A percentile compares a stretch with the other conserved stretches of the same genome.
Evolutionary conservation across 1,139 yeast genomes (phyloP).

Genomic region (Saccharomycopsis phalli): DNA sequence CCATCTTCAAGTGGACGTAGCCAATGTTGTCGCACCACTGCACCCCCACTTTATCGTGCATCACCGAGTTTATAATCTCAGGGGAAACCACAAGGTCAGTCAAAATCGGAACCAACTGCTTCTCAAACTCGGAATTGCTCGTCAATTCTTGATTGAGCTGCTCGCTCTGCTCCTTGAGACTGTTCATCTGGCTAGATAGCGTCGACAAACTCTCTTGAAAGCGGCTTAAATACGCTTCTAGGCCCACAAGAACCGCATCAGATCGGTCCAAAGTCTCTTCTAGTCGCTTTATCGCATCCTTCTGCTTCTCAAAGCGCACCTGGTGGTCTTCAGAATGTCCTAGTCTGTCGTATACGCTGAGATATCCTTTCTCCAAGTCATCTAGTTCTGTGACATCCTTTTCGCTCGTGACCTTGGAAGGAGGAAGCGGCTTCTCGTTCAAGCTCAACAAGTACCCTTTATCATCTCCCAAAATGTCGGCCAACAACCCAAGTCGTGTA

Average conservation of each 20-base stretch:
- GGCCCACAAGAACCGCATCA: constrained; percentile 3
- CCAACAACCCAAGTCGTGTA: not conserved
- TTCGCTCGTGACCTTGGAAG: constrained; percentile 9
- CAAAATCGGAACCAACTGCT: constrained; percentile 59
- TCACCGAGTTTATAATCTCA: constrained; percentile 41
- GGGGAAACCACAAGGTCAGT: constrained; percentile 73
- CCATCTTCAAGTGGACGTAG: constrained; percentile 48
- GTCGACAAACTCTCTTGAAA: constrained; percentile 52
- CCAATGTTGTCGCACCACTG: constrained; percentile 54
- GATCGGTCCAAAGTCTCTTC: not conserved
- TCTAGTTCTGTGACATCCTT: constrained; percentile 5
- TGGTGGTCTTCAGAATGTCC: not conserved
- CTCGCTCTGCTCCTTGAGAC: constrained; percentile 48
- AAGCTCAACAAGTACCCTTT: not conserved
- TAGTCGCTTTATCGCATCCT: not conserved
- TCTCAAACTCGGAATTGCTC: constrained; percentile 46
- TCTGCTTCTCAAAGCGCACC: constrained; percentile 2
- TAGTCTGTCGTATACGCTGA: not conserved
- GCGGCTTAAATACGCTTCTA: constrained; percentile 25
- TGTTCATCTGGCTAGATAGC: constrained; percentile 51
- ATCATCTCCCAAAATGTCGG: not conserved
- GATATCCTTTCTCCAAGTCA: constrained; percentile 4
- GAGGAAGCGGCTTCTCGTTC: constrained; percentile 5
- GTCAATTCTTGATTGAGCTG: constrained; percentile 50
- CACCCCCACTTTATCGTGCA: constrained; percentile 38